These are phyloP conservation scores for Anastatica hierochuntica DNA, from an alignment of 345 rosid species.

Conservation along the genomic window DNA sequence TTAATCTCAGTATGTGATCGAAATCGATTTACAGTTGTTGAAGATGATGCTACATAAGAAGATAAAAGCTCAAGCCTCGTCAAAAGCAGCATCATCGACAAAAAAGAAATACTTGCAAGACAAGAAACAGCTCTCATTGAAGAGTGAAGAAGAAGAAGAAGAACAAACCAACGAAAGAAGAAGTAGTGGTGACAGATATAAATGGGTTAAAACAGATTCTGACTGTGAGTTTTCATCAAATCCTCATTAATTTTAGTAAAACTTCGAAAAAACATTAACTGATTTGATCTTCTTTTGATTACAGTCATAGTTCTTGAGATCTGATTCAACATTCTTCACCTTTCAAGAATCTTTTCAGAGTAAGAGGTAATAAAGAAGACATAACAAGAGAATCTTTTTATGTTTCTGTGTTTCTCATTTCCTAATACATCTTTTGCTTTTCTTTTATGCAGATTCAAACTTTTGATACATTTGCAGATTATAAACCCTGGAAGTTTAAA, in stretches of 20 bases:
- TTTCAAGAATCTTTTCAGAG: neutral
- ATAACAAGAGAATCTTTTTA: neutral
- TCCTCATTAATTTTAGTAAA: neutral
- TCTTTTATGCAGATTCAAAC: constrained; percentile 17
- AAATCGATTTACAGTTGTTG: constrained; percentile 71
- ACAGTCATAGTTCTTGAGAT: constrained; percentile 88
- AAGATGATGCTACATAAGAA: constrained; percentile 80
- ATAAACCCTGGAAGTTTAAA: neutral
- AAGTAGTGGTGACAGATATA: constrained; percentile 43
- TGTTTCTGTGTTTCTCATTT: neutral
- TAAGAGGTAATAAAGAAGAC: constrained; percentile 14
- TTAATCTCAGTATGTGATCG: too few relatives aligned
- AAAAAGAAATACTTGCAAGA: constrained; percentile 42
- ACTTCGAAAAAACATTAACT: neutral
- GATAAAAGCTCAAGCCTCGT: constrained; percentile 38
- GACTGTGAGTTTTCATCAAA: constrained; percentile 53
- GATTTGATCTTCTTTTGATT: constrained; percentile 2
- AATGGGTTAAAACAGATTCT: constrained; percentile 94
- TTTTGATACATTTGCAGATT: neutral
- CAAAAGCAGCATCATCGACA: constrained; percentile 50
- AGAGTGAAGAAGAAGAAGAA: constrained; percentile 41
- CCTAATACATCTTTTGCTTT: neutral
- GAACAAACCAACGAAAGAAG: too few relatives aligned
- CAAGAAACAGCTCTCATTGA: constrained; percentile 20
- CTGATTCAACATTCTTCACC: constrained; percentile 9